phyloP scores from a whole-genome alignment of 2,329 filamentous ascomycete species.

The Trichoderma sp. region DNA sequence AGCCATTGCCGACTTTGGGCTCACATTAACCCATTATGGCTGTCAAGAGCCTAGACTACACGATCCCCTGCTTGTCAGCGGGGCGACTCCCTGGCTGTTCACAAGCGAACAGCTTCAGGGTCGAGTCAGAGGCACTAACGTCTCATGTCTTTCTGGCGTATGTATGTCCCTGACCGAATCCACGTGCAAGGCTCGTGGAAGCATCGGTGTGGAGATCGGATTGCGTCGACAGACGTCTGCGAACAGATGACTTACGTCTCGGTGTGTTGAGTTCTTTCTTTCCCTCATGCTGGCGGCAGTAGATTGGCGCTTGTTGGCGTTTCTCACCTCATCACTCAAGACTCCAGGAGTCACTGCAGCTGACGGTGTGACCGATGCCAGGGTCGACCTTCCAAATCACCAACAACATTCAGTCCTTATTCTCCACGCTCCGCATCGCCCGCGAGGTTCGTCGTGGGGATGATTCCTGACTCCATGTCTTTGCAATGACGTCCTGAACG shows the following conservation, averaged over 20 bases:
- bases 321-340: neutral
- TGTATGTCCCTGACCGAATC: neutral
- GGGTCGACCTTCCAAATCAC: neutral
- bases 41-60: slow-evolving; percentile 1
- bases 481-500: neutral
- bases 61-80: slow-evolving; percentile 11
- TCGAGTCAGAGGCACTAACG: slow-evolving; percentile 7
- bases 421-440: neutral
- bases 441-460: neutral
- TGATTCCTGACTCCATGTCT: neutral
- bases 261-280: neutral
- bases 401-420: neutral
- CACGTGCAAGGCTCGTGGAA: slow-evolving; percentile 21
- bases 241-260: neutral
- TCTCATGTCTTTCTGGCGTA: slow-evolving; percentile 2
- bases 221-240: neutral
- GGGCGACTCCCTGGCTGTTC: slow-evolving; percentile 6
- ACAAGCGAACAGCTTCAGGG: slow-evolving; percentile 18
- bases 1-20: slow-evolving; percentile 17
- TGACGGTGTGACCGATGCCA: neutral
- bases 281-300: neutral
- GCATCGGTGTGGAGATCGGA: neutral
- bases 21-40: slow-evolving; percentile 18
- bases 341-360: neutral
- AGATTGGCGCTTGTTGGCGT: neutral